phyloP scores from a whole-genome alignment of 75 land plant species.

The Pinus albicaulis region DNA sequence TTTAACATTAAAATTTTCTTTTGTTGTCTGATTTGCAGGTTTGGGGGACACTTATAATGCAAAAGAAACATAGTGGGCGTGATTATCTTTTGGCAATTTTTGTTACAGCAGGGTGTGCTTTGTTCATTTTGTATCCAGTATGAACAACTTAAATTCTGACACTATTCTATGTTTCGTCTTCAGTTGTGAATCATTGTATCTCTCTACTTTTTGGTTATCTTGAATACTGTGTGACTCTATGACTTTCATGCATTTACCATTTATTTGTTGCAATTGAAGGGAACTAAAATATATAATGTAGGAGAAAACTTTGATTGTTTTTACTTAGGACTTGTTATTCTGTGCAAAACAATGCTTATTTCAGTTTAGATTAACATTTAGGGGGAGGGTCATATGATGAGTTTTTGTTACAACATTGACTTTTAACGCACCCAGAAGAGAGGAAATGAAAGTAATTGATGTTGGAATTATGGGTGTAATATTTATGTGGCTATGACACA shows the following conservation, averaged over 20 bases:
- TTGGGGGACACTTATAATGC: conserved; percentile 94
- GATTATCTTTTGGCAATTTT: conserved; percentile 82
- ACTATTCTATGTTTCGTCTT: neutral
- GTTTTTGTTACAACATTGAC: conserved; percentile 1
- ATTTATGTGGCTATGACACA: no score
- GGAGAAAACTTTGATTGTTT: neutral
- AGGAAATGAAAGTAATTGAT: no score
- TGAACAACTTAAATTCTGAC: conserved; percentile 13
- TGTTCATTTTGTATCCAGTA: conserved; percentile 88
- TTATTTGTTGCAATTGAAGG: neutral
- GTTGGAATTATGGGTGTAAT: no score
- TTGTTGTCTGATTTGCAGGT: conserved; percentile 41
- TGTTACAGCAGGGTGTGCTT: conserved; percentile 84
- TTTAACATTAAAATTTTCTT: neutral
- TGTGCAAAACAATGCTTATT: no score
- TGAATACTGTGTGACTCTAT: neutral
- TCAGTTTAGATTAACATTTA: no score
- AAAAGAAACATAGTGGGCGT: conserved; percentile 71
- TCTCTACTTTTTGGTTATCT: neutral
- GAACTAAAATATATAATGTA: neutral
- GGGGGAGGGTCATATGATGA: neutral
- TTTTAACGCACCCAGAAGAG: neutral
- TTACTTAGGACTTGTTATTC: neutral
- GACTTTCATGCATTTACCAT: neutral
- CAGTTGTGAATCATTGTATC: neutral